phyloP scores from a whole-genome alignment of 305 asterid species.

The Striga hermonthica region DNA sequence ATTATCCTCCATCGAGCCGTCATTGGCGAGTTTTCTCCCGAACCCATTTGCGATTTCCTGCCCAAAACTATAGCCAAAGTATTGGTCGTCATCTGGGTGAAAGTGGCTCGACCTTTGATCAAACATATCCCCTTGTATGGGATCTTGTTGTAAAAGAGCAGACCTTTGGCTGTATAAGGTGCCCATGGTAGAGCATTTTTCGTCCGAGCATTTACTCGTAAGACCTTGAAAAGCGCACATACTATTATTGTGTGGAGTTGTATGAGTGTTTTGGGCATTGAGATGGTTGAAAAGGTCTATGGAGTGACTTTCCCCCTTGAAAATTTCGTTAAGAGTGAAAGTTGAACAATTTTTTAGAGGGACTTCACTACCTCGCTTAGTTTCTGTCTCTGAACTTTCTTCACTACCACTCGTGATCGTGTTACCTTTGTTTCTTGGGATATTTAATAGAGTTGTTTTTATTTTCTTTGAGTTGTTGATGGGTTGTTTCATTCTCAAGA shows the following conservation, averaged over 20 bases:
- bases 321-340: neutral
- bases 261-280: conserved; percentile 28
- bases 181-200: conserved; percentile 25
- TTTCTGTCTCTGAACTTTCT: conserved; percentile 18
- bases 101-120: conserved; percentile 29
- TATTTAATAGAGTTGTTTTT: conserved; percentile 9
- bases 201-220: conserved; percentile 23
- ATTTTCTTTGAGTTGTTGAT: no score
- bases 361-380: conserved; percentile 10
- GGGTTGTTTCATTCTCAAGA: conserved; percentile 7
- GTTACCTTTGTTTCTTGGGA: neutral
- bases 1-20: conserved; percentile 18
- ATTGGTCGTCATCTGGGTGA: conserved; percentile 26
- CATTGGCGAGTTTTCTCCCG: conserved; percentile 15
- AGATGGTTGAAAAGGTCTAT: conserved; percentile 19
- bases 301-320: conserved; percentile 24
- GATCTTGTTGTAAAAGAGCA: conserved; percentile 30
- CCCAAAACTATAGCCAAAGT: conserved; percentile 19
- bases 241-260: conserved; percentile 13
- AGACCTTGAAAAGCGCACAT: conserved; percentile 17
- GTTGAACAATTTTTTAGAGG: neutral
- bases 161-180: conserved; percentile 31
- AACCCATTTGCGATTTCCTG: conserved; percentile 19
- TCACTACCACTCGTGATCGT: neutral
- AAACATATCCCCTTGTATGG: conserved; percentile 30